phyloP scores from a whole-genome alignment of 2,329 filamentous ascomycete genomes.

The Aspergillus sp. region DNA sequence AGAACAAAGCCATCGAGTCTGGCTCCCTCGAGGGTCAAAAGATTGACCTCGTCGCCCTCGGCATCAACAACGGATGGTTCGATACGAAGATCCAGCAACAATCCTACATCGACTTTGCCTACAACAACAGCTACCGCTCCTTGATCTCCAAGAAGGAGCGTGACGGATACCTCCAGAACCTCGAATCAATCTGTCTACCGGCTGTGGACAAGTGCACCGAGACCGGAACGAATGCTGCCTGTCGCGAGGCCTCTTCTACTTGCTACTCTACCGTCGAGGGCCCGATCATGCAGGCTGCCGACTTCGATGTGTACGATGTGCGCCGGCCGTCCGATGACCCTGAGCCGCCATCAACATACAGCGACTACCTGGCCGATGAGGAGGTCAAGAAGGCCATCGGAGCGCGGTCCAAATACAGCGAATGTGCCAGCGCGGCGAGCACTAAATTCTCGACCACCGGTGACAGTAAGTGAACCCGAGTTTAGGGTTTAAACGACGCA shows the following conservation, averaged over 20 bases:
- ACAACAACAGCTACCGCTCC: constrained; percentile 48
- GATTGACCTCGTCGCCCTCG: constrained; percentile 54
- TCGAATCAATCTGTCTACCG: constrained; percentile 39
- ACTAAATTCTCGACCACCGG: constrained; percentile 43
- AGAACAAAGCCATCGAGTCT: constrained; percentile 34
- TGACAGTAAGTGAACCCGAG: constrained; percentile 30
- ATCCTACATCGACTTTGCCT: constrained; percentile 45
- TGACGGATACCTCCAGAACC: constrained; percentile 31
- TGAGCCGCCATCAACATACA: constrained; percentile 44
- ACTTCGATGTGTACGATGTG: constrained; percentile 49
- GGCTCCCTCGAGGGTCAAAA: constrained; percentile 44
- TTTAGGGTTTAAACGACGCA: not conserved
- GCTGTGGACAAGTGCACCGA: constrained; percentile 39
- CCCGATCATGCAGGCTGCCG: constrained; percentile 24
- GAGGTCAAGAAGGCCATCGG: constrained; percentile 47
- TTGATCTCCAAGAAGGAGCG: constrained; percentile 39
- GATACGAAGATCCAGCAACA: constrained; percentile 49
- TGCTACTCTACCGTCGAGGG: constrained; percentile 42
- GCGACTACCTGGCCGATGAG: constrained; percentile 39
- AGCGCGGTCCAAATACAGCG: constrained; percentile 42
- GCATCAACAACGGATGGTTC: constrained; percentile 59
- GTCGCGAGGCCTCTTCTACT: constrained; percentile 31
- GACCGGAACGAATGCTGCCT: constrained; percentile 31
- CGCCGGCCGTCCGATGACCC: constrained; percentile 38
- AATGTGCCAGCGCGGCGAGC: constrained; percentile 41